phyloP scores from a whole-genome alignment of 1,139 yeast species.

The Blastobotrys elegans region DNA sequence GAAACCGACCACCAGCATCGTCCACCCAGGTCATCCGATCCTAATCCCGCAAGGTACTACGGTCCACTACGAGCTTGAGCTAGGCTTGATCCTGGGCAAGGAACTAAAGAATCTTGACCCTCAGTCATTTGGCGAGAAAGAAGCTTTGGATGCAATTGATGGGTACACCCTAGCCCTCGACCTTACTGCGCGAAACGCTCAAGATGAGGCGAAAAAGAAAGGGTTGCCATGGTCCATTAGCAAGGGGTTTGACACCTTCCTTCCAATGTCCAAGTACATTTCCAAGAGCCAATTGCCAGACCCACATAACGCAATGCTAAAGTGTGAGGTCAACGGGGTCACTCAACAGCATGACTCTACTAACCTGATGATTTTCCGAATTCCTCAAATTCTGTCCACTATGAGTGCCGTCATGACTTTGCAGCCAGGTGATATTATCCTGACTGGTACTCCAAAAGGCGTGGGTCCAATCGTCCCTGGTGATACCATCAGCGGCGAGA shows the following conservation, averaged over 20 bases:
- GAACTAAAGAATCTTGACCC: conserved; percentile 59
- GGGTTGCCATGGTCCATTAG: conserved; percentile 97
- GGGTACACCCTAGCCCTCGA: conserved; percentile 89
- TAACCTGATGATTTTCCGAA: conserved; percentile 82
- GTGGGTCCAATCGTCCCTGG: conserved; percentile 81
- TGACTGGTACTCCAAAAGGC: conserved; percentile 98
- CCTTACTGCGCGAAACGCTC: conserved; percentile 93
- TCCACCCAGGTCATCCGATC: conserved; percentile 58
- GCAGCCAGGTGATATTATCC: conserved; percentile 81
- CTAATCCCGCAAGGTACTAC: conserved; percentile 73
- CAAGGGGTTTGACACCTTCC: conserved; percentile 93
- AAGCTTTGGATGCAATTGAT: conserved; percentile 72
- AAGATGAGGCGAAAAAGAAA: conserved; percentile 87
- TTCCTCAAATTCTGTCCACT: conserved; percentile 71
- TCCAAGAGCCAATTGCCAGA: conserved; percentile 62
- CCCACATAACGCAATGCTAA: conserved; percentile 66
- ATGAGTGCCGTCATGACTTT: conserved; percentile 88
- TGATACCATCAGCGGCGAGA: conserved; percentile 62
- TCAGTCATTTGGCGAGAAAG: conserved; percentile 49
- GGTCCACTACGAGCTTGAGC: conserved; percentile 90
- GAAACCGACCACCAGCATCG: conserved; percentile 55
- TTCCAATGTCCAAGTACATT: conserved; percentile 72
- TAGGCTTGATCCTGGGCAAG: conserved; percentile 71
- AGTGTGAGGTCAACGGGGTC: conserved; percentile 65
- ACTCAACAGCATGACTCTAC: conserved; percentile 71